Evolutionary conservation across 345 rosid species (phyloP), one percentile per base, ranked within the genome.

Genomic region (Syzygium aromaticum): DNA sequence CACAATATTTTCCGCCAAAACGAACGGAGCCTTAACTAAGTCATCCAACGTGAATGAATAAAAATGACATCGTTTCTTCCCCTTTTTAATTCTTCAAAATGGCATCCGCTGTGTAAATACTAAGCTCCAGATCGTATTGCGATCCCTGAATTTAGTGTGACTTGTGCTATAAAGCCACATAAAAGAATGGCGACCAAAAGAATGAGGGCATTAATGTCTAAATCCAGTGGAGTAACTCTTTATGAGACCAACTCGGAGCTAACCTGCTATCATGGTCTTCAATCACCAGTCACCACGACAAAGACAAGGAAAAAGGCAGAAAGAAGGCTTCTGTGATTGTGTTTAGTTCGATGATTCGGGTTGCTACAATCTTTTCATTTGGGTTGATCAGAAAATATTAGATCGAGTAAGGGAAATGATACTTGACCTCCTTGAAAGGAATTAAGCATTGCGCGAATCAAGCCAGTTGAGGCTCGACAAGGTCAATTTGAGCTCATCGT

Each of bases 1-100:
- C n/a, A n/a, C n/a, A n/a, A n/a, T n/a, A n/a, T n/a, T n/a, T n/a
- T n/a, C n/a, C n/a, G n/a, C n/a, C n/a, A n/a, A n/a, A n/a, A n/a
- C n/a, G n/a, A n/a, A n/a, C n/a, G n/a, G n/a, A n/a, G n/a, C n/a
- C n/a, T n/a, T n/a, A n/a, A n/a, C n/a, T n/a, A n/a, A n/a, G n/a
- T n/a, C n/a, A n/a, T n/a, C n/a, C n/a, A n/a, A n/a, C n/a, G n/a
- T n/a, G n/a, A n/a, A n/a, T n/a, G n/a, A n/a, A 33, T 28, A 28
- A 64, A 14, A 63, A 28, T 0, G 0, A 1, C 2, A 0, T 1
- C 5, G 0, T 28, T 14, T 28, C 11, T 15, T 7, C 5, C 21
- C 77, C 22, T 19, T 15, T n/a, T 13, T 8, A 8, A 28, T 0
- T 3, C 0, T 0, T 3, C 40, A 64, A 6, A 64, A 30, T 0